phyloP scores from a whole-genome alignment of 2,329 filamentous ascomycete species.

The Pseudocercospora eumusae region DNA sequence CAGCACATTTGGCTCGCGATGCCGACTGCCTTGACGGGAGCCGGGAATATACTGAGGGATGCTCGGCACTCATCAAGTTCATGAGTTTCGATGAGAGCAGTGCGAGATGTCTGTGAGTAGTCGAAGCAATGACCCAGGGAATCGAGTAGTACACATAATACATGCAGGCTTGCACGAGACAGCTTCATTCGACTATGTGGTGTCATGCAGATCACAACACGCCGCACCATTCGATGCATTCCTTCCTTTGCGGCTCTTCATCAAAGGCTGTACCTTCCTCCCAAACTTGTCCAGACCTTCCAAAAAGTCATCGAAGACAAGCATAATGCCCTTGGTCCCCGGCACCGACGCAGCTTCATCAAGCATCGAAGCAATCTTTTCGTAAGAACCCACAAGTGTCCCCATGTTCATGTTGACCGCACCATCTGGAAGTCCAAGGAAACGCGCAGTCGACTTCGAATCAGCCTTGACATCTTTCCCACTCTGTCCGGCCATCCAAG shows the following conservation, averaged over 20 bases:
- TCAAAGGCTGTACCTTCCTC: slow-evolving; percentile 22
- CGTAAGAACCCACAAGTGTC: slow-evolving; percentile 63
- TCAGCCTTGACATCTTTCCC: slow-evolving; percentile 22
- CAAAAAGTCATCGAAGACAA: slow-evolving; percentile 23
- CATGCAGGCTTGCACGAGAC: too few species aligned
- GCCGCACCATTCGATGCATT: not conserved
- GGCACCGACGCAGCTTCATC: slow-evolving; percentile 38
- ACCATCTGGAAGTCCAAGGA: slow-evolving; percentile 15
- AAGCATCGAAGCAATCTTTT: slow-evolving; percentile 60
- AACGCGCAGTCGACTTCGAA: slow-evolving; percentile 14
- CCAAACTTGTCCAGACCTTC: slow-evolving; percentile 22
- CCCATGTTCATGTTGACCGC: slow-evolving; percentile 26
- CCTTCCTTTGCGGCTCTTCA: slow-evolving; percentile 16
- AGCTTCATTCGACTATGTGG: not conserved
- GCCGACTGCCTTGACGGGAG: too few species aligned
- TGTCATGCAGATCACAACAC: slow-evolving; percentile 1
- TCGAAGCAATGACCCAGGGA: too few species aligned
- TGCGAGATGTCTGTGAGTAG: not conserved
- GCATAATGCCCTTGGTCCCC: slow-evolving; percentile 23
- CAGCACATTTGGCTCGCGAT: too few species aligned
- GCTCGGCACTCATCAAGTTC: slow-evolving; percentile 67
- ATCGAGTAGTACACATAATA: too few species aligned
- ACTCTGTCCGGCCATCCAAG: slow-evolving; percentile 19
- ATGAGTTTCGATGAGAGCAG: slow-evolving; percentile 63
- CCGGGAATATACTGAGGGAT: slow-evolving; percentile 52